phyloP scores from a whole-genome alignment of 352 stramenopile species.

The Saprolegnia parasitica region DNA sequence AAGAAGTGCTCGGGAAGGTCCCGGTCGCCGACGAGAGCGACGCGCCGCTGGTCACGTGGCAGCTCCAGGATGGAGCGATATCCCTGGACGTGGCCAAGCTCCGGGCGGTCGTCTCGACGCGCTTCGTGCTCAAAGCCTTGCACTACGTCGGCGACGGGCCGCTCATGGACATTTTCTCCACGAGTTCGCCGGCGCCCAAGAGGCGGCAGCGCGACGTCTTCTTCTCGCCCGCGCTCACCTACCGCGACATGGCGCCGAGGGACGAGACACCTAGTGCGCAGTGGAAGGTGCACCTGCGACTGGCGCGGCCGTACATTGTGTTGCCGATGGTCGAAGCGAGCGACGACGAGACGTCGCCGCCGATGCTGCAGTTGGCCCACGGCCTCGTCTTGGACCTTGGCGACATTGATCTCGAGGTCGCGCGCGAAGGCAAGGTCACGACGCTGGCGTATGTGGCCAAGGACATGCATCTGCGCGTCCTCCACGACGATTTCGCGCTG shows the following conservation, averaged over 20 bases:
- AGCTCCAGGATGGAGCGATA: background rate
- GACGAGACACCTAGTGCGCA: background rate
- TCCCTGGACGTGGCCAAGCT: background rate
- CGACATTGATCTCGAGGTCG: constrained; percentile 1
- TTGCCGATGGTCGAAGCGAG: constrained; percentile 15
- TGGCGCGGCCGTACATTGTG: constrained; percentile 18
- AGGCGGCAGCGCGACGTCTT: constrained; percentile 19
- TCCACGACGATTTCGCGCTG: constrained; percentile 28
- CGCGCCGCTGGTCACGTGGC: background rate
- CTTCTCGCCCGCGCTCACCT: constrained; percentile 25
- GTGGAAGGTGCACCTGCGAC: background rate
- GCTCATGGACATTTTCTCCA: constrained; percentile 14
- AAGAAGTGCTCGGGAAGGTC: constrained; percentile 24
- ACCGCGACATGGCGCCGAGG: background rate
- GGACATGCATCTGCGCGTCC: background rate
- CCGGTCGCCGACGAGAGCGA: background rate
- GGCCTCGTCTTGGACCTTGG: constrained; percentile 18
- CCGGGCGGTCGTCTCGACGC: constrained; percentile 16
- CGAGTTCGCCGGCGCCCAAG: background rate
- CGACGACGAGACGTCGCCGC: background rate
- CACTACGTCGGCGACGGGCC: constrained; percentile 25
- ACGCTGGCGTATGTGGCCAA: constrained; percentile 5
- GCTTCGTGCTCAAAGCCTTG: constrained; percentile 25
- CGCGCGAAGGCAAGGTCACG: background rate
- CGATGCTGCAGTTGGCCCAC: constrained; percentile 8